Evolutionary conservation across 2,329 filamentous ascomycete species (phyloP), one percentile per base, ranked within the genome.

Genomic region (Fusarium veterinarium): DNA sequence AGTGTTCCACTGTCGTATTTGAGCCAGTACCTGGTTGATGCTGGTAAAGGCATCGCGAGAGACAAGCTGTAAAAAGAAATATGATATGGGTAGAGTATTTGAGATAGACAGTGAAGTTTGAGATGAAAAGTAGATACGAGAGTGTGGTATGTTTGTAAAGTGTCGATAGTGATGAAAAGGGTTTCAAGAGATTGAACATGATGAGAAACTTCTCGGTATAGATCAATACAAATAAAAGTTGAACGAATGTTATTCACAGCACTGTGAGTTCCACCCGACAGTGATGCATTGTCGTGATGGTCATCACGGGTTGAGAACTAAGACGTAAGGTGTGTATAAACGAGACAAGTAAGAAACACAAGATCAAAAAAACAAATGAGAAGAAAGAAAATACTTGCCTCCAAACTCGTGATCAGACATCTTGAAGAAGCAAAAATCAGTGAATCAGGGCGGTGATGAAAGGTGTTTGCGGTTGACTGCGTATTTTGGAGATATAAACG

Each of bases 381-480:
- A 35, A 75, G 30, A 58, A 37, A 57, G 33, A 51, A 65, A 51
- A 52, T 35, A 83, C 89, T 82, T 79, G 91, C 90, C 87, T 82
- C 86, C 87, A 83, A 91, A 90, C 80, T 91, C 90, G 80, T 91
- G 88, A 77, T 91, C 90, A 64, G 90, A 91, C 90, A 91, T 91
- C 70, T 49, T 83, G 20, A 58, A 52, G 55, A 25, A 57, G 30
- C 20, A 53, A 20, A 59, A 61, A 31, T 46, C 37, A 45, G 60
- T 38, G 49, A 67, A 56, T 60, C 40, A 30, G 17, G 19, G 38
- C 30, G 53, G 45, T 62, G 57, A 23, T 66, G 31, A 33, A 60
- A 16, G 37, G 28, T 51, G 72, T 67, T 69, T 74, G 64, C 28
- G 51, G 60, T 45, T 55, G 37, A 57, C 31, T 38, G 40, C 49